Evolutionary conservation across 1,139 yeast genomes (phyloP), one percentile per base, ranked within the genome.

Genomic region (Kodamaea sp.): DNA sequence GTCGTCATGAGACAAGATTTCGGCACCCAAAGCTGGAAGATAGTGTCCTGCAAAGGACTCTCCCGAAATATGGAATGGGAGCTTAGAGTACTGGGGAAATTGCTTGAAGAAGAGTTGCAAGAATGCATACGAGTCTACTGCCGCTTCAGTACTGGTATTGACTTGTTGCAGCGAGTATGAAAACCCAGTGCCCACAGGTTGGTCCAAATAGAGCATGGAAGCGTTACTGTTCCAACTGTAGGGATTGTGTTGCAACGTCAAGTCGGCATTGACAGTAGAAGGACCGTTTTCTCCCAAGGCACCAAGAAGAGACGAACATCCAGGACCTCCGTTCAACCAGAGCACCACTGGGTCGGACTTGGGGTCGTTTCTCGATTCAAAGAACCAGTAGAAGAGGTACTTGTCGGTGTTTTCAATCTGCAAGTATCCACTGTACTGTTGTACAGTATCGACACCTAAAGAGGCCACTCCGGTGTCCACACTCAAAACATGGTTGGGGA

Each of bases 31-130:
- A 15, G 73, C 78, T 15, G 96, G 96, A 44, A 86, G 78, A 57
- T 86, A 86, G 59, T 85, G 95, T 26, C 95, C 96, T 22, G 88
- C 95, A 52, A 86, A 86, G 10, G 92, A 83, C 61, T 86, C 95
- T 41, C 95, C 95, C 35, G 95, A 80, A 57, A 86, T 81, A 58
- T 85, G 95, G 74, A 86, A 85, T 27, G 71, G 71, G 44, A 74
- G 70, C n/a, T 59, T 47, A 28, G 61, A 44, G 53, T 78, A 81
- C 43, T 81, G 70, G 11, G 86, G 83, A 66, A 83, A 83, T 50
- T 81, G 80, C 51, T 81, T 77, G 64, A 81, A 86, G 62, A 86
- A 84, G 43, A 86, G 70, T 55, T 82, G 84, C 55, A 86, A 69
- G 55, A 86, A 86, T 6, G 83, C 78, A 55, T 71, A 84, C 10